Evolutionary conservation across 2,329 filamentous ascomycete species (phyloP).

Genomic region (Botrytis fragariae): DNA sequence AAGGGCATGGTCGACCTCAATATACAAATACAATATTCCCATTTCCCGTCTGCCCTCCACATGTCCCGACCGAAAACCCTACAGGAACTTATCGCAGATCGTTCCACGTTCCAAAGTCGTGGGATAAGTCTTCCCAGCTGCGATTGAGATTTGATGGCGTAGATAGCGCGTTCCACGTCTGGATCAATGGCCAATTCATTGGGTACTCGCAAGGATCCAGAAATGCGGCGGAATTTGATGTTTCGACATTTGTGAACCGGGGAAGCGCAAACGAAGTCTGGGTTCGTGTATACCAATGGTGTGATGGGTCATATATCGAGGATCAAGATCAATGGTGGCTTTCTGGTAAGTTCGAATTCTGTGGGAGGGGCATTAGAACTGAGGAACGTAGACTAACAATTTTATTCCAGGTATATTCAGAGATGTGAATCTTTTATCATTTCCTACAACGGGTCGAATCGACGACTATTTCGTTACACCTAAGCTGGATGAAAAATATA

Average conservation of each 20-base stretch:
- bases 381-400: background rate
- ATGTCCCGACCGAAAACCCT: conserved; percentile 52
- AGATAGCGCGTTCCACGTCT: conserved; percentile 68
- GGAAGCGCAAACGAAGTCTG: conserved; percentile 53
- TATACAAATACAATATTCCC: conserved; percentile 66
- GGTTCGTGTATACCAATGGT: conserved; percentile 70
- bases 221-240: conserved; percentile 68
- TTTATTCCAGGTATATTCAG: conserved; percentile 55
- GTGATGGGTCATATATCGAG: conserved; percentile 67
- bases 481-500: conserved; percentile 50
- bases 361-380: background rate
- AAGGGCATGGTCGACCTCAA: conserved; percentile 63
- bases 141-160: conserved; percentile 69
- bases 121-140: conserved; percentile 48
- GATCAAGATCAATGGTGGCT: conserved; percentile 68
- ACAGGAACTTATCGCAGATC: conserved; percentile 52
- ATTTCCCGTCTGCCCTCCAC: conserved; percentile 63
- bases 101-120: conserved; percentile 47
- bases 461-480: conserved; percentile 59
- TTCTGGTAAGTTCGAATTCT: conserved; percentile 44
- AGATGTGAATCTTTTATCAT: conserved; percentile 60
- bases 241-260: conserved; percentile 51
- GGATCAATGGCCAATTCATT: conserved; percentile 61
- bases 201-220: conserved; percentile 68
- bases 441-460: conserved; percentile 51